Evolutionary conservation across 2,329 filamentous ascomycete genomes (phyloP).

Genomic region (Colletotrichum sp.): DNA sequence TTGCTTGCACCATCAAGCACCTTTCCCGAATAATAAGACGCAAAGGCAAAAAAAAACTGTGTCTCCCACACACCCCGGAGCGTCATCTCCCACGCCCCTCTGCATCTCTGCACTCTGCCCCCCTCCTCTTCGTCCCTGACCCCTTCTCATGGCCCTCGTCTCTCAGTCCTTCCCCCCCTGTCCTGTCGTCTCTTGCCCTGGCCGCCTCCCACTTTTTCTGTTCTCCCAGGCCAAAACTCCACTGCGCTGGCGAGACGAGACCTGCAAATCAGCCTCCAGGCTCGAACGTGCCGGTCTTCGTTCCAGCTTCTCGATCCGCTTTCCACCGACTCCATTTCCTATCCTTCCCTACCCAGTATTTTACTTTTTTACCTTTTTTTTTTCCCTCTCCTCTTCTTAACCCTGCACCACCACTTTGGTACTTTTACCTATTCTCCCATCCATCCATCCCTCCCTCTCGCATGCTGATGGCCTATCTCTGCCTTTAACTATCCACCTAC

Average conservation of each 20-base stretch:
- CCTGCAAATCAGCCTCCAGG: constrained; percentile 19
- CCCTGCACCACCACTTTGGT: neutral
- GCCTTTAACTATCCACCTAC: neutral
- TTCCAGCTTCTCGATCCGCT: constrained; percentile 19
- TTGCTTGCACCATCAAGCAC: constrained; percentile 15
- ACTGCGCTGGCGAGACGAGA: constrained; percentile 12
- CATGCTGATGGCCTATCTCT: neutral
- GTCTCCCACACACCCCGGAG: constrained; percentile 4
- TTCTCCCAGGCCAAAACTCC: constrained; percentile 13
- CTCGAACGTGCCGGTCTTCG: constrained; percentile 20
- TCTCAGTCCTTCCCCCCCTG: neutral
- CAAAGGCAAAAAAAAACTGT: constrained; percentile 11
- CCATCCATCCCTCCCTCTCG: constrained; percentile 5
- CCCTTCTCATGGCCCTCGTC: neutral
- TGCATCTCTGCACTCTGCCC: constrained; percentile 6
- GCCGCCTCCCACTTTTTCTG: neutral
- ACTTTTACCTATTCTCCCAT: neutral
- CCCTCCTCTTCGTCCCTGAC: neutral
- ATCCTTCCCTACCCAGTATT: constrained; percentile 12
- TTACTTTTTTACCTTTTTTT: constrained; percentile 16
- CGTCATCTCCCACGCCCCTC: constrained; percentile 18
- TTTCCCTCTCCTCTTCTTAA: neutral
- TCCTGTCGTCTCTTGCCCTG: constrained; percentile 17
- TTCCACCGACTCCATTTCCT: constrained; percentile 7
- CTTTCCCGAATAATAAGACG: constrained; percentile 17